Base-by-base conservation (phyloP, 2,329 filamentous ascomycete species). In the Passalora sequoiae region DNA sequence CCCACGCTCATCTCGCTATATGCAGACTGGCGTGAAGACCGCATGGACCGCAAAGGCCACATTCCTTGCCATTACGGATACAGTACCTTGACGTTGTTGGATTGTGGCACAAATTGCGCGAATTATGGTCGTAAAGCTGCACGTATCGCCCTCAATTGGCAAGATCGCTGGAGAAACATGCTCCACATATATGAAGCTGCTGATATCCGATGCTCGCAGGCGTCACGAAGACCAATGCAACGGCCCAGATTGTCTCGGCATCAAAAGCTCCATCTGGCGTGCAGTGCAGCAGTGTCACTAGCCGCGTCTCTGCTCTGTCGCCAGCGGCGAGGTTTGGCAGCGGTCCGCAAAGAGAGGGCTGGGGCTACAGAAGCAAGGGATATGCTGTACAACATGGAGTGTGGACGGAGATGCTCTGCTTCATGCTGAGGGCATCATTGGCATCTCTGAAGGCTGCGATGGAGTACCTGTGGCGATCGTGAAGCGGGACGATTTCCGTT, bases 1-100 rank as follows among this genome's bases (percentile, higher is more conserved):
- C 30, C 39, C 39, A 47, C 33, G 40, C 39, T 29, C 19, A 28
- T 37, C 30, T 41, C 29, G 39, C 39, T 41, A 27, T 30, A 41
- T 27, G 30, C 39, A 41, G 15, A 7, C 12, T n/a, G 21, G 13
- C 20, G n/a, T 19, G 30, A 32, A 32, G 12, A 40, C 24, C 12
- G 29, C 38, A 32, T 40, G 13, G 12, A 17, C 21, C 20, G n/a
- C 39, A 27, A 15, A 21, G 16, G 15, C 28, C 17, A 35, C 30
- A 35, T 36, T 42, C 30, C 39, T 33, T 10, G 12, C 20, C n/a
- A 35, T 35, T 42, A 19, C 39, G 36, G 36, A 36, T 42, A 33
- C 8, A 4, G n/a, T 15, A 33, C 3, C 8, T 8, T 10, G 30
- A 8, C 17, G 15, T 19, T 19, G 17, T 12, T 33, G 30, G 15